Evolutionary conservation across 129 eudicot genomes (phyloP), one percentile per base, ranked within the genome.

Genomic region (Pittosporum tobira): DNA sequence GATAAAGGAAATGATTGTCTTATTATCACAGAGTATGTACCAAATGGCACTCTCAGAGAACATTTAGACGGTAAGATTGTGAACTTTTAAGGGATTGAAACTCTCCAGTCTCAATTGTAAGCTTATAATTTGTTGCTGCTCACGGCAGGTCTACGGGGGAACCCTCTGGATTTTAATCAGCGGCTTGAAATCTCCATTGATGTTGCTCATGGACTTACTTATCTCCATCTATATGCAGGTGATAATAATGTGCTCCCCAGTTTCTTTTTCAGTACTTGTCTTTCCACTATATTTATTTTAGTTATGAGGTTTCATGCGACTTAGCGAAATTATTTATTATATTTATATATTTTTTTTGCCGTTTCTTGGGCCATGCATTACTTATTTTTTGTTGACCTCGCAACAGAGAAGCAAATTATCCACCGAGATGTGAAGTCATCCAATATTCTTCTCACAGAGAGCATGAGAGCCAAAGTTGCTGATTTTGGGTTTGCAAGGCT

Each of bases 361-460:
- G 2, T 29, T 28, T 29, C 25, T 8, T 54, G 38, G 31, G 16
- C 1, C 16, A n/a, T 29, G 19, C 59, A 5, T 46, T 34, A 14
- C 62, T 37, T 42, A 37, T 49, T 44, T 53, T 57, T 64, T 23
- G 36, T 31, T 47, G 21, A 47, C 65, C 37, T 57, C 61, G 43
- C 66, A 27, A 68, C 81, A 91, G 98, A 86, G 77, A 86, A 86
- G 78, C 94, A 83, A 52, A 91, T 91, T 43, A 91, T 91, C 27
- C 98, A 91, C 62, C 70, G 98, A 64, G 98, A 91, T 49, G 90
- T 91, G 53, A 91, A 91, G 81, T 86, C 98, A 13, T 83, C 98
- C 34, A 91, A 91, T 70, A 91, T 91, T 67, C 95, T 91, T 57
- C 75, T 91, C n/a, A 91, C 89, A 0, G 87, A 83, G 51, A 78